Percentiles rank a stretch among this genome's conserved stretches.
These are phyloP conservation scores for Pyrenophora seminiperda DNA, from an alignment of 2,329 filamentous ascomycete species.

Conservation along the genomic window DNA sequence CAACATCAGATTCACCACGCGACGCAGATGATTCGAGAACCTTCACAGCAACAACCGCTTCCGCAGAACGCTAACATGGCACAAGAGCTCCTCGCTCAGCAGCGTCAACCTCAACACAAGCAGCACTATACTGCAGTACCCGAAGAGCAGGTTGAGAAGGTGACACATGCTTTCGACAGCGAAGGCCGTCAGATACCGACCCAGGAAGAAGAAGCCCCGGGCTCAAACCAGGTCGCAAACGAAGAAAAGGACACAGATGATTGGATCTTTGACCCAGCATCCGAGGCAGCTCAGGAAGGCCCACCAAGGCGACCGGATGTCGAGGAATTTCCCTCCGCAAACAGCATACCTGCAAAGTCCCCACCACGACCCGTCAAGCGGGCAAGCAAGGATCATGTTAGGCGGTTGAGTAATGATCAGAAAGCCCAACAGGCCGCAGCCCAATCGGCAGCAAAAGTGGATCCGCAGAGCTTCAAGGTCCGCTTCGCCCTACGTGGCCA, in stretches of 20 bases:
- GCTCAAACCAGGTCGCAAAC: conserved; percentile 47
- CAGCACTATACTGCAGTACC: conserved; percentile 49
- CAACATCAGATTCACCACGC: conserved; percentile 49
- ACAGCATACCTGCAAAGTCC: conserved; percentile 77
- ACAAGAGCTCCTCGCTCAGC: conserved; percentile 49
- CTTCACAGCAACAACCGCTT: conserved; percentile 49
- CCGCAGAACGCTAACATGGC: conserved; percentile 42
- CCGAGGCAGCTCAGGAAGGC: conserved; percentile 61
- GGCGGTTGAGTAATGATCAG: conserved; percentile 65
- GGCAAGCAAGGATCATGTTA: conserved; percentile 67
- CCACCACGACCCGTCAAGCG: conserved; percentile 69
- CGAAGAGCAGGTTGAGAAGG: conserved; percentile 63
- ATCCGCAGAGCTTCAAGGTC: conserved; percentile 84
- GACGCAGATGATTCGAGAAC: conserved; percentile 53
- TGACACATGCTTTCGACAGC: conserved; percentile 64
- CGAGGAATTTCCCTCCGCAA: conserved; percentile 83
- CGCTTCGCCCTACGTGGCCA: conserved; percentile 91
- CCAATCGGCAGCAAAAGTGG: conserved; percentile 57
- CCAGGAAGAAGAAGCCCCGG: conserved; percentile 50
- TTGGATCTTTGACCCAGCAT: conserved; percentile 86
- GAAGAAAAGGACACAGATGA: conserved; percentile 65
- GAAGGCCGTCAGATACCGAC: conserved; percentile 59
- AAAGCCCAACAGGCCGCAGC: conserved; percentile 62
- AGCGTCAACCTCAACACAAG: conserved; percentile 31
- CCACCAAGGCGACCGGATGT: conserved; percentile 75